Percentiles rank a stretch among this genome's conserved stretches.
Evolutionary conservation across 2,329 filamentous ascomycete genomes (phyloP).

Genomic region (Colletotrichum eremochloae): DNA sequence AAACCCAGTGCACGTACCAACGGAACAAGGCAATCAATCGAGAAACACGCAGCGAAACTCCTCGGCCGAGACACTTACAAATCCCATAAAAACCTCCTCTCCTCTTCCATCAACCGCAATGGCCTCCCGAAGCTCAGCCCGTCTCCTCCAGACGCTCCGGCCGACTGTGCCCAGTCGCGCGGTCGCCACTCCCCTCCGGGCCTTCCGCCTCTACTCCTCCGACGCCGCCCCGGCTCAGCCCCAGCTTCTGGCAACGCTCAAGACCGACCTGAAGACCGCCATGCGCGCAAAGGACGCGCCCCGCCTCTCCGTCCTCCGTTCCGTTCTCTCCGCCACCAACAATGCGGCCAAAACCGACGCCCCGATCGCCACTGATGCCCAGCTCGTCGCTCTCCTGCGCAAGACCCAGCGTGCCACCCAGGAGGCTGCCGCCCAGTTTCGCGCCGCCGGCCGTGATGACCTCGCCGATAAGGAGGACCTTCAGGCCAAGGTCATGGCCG

Average conservation of each 20-base stretch:
- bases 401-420: slow-evolving; percentile 71
- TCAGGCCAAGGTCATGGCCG: slow-evolving; percentile 74
- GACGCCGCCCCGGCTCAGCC: slow-evolving; percentile 54
- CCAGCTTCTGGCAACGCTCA: slow-evolving; percentile 66
- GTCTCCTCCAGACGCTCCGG: slow-evolving; percentile 45
- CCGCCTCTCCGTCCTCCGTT: slow-evolving; percentile 77
- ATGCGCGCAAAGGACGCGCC: slow-evolving; percentile 75
- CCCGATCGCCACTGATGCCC: slow-evolving; percentile 78
- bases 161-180: slow-evolving; percentile 41
- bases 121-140: slow-evolving; percentile 45
- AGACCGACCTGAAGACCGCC: slow-evolving; percentile 73
- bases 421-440: slow-evolving; percentile 74
- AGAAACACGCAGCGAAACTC: slow-evolving; percentile 15
- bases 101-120: slow-evolving; percentile 40
- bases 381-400: slow-evolving; percentile 76
- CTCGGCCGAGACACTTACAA: background rate
- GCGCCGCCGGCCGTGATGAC: slow-evolving; percentile 73
- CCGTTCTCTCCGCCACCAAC: slow-evolving; percentile 76
- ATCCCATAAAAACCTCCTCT: background rate
- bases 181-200: slow-evolving; percentile 14
- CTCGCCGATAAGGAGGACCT: slow-evolving; percentile 77
- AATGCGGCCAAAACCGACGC: slow-evolving; percentile 80
- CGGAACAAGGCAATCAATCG: background rate
- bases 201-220: slow-evolving; percentile 42
- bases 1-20: background rate